phyloP scores from a whole-genome alignment of 1,139 yeast genomes.

The Zhuliangozyma blackwelliae region DNA sequence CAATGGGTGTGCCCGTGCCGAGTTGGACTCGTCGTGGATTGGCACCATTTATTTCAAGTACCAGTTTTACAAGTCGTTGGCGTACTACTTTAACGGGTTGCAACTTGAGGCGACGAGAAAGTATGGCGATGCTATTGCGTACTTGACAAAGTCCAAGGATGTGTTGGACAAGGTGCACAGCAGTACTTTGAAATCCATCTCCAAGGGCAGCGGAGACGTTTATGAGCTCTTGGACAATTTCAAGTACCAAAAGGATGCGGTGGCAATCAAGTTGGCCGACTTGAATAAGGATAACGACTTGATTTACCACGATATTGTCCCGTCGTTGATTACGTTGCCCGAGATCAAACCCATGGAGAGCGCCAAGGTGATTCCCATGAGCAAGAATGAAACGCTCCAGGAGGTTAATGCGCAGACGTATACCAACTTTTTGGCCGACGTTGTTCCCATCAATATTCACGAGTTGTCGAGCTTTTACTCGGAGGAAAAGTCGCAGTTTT shows the following conservation, averaged over 20 bases:
- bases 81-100: constrained; percentile 52
- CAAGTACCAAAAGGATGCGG: constrained; percentile 43
- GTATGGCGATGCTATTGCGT: constrained; percentile 76
- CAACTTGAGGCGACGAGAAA: constrained; percentile 47
- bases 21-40: constrained; percentile 46
- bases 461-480: constrained; percentile 84
- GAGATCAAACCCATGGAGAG: constrained; percentile 73
- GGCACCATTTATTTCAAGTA: constrained; percentile 44
- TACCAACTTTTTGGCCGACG: constrained; percentile 61
- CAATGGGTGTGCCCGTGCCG: constrained; percentile 35
- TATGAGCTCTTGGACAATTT: constrained; percentile 41
- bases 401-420: constrained; percentile 54
- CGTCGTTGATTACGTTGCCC: constrained; percentile 53
- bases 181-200: constrained; percentile 21
- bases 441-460: constrained; percentile 83
- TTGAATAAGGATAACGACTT: constrained; percentile 82
- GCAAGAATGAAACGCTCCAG: constrained; percentile 27
- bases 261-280: constrained; percentile 41
- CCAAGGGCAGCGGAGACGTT: constrained; percentile 23
- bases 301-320: constrained; percentile 76
- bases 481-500: constrained; percentile 77
- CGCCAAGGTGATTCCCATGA: constrained; percentile 59
- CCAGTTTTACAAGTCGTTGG: constrained; percentile 37
- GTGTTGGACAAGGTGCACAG: constrained; percentile 26
- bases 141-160: constrained; percentile 50